Percentiles rank a stretch among this genome's conserved stretches.
Evolutionary conservation across 1,139 yeast genomes (phyloP).

Genomic region (Casaregolazyma lundiana): DNA sequence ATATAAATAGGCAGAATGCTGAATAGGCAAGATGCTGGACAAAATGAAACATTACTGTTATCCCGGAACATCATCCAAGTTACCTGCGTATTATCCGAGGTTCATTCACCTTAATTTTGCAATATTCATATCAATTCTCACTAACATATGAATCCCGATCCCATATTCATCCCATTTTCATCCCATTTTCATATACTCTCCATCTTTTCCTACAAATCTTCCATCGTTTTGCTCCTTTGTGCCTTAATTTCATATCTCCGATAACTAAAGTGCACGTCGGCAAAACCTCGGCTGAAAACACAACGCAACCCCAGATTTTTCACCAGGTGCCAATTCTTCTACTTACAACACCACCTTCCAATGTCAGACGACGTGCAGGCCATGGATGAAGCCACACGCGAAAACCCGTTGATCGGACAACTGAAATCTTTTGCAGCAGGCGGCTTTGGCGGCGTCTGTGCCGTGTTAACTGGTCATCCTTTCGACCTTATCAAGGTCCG

Average conservation of each 20-base stretch:
- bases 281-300: background rate
- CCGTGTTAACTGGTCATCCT: constrained; percentile 93
- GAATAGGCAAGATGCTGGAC: no score
- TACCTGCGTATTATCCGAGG: no score
- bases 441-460: constrained; percentile 80
- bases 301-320: constrained; percentile 8
- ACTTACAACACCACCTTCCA: background rate
- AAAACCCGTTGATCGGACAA: constrained; percentile 35
- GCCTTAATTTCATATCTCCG: background rate
- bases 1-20: no score
- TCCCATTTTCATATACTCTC: no score
- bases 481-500: constrained; percentile 88
- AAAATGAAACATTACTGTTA: no score
- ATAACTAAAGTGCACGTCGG: no score
- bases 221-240: background rate
- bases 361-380: constrained; percentile 14
- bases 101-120: no score
- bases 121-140: no score
- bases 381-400: constrained; percentile 15
- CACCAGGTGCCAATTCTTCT: background rate
- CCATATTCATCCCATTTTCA: no score
- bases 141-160: no score
- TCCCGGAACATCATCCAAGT: no score
- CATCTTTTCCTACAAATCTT: no score
- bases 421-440: constrained; percentile 86